Conservation (phyloP, 768 basidiomycete species). For the Tremella fuciformis region DNA sequence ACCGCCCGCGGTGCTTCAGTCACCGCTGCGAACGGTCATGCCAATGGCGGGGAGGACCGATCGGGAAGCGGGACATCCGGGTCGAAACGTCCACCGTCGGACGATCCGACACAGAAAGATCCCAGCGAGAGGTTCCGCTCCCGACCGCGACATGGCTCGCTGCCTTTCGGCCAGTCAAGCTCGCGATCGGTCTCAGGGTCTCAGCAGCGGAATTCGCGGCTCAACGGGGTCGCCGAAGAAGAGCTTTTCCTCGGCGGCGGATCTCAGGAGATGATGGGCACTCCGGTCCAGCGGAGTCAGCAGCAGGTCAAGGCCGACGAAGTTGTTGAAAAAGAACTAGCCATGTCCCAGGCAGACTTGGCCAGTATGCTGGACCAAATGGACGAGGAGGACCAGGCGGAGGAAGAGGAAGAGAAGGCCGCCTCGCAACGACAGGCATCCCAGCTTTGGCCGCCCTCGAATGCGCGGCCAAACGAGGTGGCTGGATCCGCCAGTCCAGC, state of each 20-base stretch:
- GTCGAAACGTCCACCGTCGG: neutral
- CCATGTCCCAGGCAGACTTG: constrained; percentile 18
- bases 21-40: neutral
- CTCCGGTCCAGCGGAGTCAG: too few relatives aligned
- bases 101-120: constrained; percentile 1
- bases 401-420: constrained; percentile 1
- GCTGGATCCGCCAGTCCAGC: too few relatives aligned
- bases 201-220: neutral
- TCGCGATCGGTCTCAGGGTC: constrained; percentile 1
- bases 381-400: constrained; percentile 28
- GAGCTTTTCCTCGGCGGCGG: constrained; percentile 10
- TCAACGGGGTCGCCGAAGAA: neutral
- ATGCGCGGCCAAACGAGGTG: too few relatives aligned
- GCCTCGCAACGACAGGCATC: neutral
- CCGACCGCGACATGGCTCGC: neutral
- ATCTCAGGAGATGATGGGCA: constrained; percentile 7
- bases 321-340: neutral
- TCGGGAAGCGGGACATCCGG: neutral
- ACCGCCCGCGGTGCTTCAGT: neutral
- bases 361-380: constrained; percentile 27
- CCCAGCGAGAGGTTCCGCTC: constrained; percentile 1
- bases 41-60: neutral
- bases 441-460: too few relatives aligned
- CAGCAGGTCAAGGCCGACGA: neutral
- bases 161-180: neutral